phyloP scores from a whole-genome alignment of 768 basidiomycete species.

The Boletus sp. region DNA sequence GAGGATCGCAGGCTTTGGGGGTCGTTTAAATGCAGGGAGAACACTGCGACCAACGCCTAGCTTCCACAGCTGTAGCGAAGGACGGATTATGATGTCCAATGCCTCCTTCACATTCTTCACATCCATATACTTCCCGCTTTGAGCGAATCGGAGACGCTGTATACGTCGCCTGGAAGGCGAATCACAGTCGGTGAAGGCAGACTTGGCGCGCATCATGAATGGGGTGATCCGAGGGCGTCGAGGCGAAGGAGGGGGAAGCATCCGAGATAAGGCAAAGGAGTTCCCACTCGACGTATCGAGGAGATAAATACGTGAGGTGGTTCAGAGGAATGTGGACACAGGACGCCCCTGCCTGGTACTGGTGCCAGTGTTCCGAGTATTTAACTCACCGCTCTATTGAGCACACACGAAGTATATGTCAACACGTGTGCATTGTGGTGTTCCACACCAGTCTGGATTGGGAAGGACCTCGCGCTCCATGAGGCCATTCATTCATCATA shows the following conservation, averaged over 20 bases:
- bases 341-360: neutral
- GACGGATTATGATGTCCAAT: conserved; percentile 22
- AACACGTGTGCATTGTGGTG: conserved; percentile 22
- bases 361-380: conserved; percentile 13
- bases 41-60: conserved; percentile 5
- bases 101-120: conserved; percentile 15
- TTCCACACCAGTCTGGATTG: conserved; percentile 18
- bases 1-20: conserved; percentile 5
- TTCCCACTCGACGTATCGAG: conserved; percentile 2
- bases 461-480: conserved; percentile 12
- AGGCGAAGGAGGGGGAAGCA: neutral
- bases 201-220: conserved; percentile 13
- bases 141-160: conserved; percentile 12
- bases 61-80: conserved; percentile 25
- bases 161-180: conserved; percentile 6
- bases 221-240: neutral
- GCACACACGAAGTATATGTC: conserved; percentile 4
- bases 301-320: conserved; percentile 3
- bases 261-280: neutral
- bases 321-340: neutral
- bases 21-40: conserved; percentile 6
- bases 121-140: conserved; percentile 15
- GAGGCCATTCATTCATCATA: conserved; percentile 17
- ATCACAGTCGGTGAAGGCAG: neutral
- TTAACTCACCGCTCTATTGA: conserved; percentile 21